Evolutionary conservation across 148 eudicot genomes (phyloP).

Genomic region (Persicaria maculosa): DNA sequence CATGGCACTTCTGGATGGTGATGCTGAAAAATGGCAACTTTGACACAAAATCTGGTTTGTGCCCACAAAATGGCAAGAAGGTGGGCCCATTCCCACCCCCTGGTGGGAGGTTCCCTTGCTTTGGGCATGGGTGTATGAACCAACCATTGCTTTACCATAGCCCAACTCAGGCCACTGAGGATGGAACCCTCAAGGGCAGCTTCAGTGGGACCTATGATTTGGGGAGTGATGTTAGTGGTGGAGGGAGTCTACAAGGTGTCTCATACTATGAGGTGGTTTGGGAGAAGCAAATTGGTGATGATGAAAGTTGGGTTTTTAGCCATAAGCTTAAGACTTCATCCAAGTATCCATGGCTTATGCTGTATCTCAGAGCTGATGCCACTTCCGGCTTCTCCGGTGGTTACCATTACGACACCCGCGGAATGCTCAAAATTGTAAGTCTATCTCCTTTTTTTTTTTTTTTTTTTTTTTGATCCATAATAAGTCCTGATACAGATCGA

Average conservation of each 20-base stretch:
- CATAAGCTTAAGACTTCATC: constrained; percentile 51
- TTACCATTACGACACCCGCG: constrained; percentile 54
- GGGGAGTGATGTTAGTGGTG: constrained; percentile 18
- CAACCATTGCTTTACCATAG: constrained; percentile 53
- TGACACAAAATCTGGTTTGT: constrained; percentile 48
- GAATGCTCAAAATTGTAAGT: constrained; percentile 61
- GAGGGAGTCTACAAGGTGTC: not conserved
- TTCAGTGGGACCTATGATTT: constrained; percentile 60
- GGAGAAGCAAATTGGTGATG: constrained; percentile 44
- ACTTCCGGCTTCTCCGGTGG: constrained; percentile 55
- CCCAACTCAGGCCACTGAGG: constrained; percentile 25
- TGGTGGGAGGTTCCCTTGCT: constrained; percentile 57
- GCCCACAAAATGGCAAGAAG: constrained; percentile 68
- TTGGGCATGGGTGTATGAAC: constrained; percentile 75
- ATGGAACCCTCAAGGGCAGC: constrained; percentile 39
- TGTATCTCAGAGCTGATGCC: constrained; percentile 60
- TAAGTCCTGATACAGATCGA: not conserved
- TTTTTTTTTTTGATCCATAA: not conserved
- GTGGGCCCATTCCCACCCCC: constrained; percentile 37
- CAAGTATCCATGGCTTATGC: constrained; percentile 58
- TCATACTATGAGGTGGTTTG: constrained; percentile 54
- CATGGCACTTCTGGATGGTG: constrained; percentile 84
- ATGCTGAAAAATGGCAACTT: constrained; percentile 81
- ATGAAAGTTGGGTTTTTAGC: constrained; percentile 43
- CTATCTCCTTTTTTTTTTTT: not conserved